Evolutionary conservation across 805 yeast species (phyloP), one percentile per base, ranked within the genome.

Genomic region (Vanderwaltozyma polyspora): DNA sequence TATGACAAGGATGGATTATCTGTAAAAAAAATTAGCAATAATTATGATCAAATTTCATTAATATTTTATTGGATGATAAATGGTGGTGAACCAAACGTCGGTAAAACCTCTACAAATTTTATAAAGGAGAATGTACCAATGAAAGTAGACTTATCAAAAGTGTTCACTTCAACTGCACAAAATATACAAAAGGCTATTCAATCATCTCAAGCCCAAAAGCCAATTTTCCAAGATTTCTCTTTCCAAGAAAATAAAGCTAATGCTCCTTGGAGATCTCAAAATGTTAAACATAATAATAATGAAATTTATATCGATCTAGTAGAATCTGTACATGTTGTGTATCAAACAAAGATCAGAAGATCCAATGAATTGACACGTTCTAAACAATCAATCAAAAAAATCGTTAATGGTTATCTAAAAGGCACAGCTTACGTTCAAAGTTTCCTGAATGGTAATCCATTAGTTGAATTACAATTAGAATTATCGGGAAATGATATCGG

Each of bases 221-320:
- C 28, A 3, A 16, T 25, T 25, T 28, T 24, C 26, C 25, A 18
- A 19, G 25, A 19, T 14, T 16, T 12, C 9, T 13, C 11, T 9
- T 17, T 22, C 5, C 26, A 29, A 14, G 32, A 27, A 2, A 47
- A 46, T 14, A 52, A 62, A 31, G 49, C 51, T 19, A 60, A 63
- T 7, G 52, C 49, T 7, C 94, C 95, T 1, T 89, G 97, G 97
- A 70, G 97, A 47, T 65, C 72, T 31, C 52, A 76, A 4, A 70
- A 74, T 42, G 79, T 81, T n/a, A 71, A 68, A 43, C 75, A 83
- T 52, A 68, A 83, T 3, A 76, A 76, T 43, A 85, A 89, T 55
- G 97, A 89, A 57, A 66, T 89, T 57, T 85, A 77, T 52, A 79
- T 89, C 7, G 97, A 91, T 57, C 53, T 91, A 5, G 65, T 67